Base-by-base conservation (phyloP, 768 basidiomycete genomes). In the Holtermannia corniformis region DNA sequence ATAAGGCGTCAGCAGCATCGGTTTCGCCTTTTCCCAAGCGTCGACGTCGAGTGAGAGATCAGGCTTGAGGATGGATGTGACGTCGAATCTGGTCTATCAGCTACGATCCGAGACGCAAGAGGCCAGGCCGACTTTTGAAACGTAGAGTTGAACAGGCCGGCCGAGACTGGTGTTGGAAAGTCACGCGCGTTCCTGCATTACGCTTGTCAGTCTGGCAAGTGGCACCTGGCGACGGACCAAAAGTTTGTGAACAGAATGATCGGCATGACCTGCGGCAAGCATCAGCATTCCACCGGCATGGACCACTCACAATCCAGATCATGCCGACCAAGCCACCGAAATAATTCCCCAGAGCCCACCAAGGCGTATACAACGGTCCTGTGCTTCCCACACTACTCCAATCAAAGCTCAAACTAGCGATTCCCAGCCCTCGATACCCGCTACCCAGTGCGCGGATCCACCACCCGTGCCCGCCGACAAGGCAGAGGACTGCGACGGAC, bases 341-440 rank as follows among this genome's bases (percentile, higher is more conserved):
- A 44, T 65, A 74, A 44, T 72, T 72, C 5, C 61, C 59, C 28
- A 70, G 51, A 2, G 71, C 71, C 67, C 68, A 72, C 49, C 59
- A 68, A 13, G 73, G 71, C 5, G 73, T 74, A 50, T 68, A 74
- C 5, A 74, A 56, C 22, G 71, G 68, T 5, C 70, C 71, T 4
- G 59, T 59, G 40, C 45, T 50, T 10, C 73, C 73, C 4, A 72
- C 59, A 14, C 61, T 61, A 22, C 63, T 61, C 73, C 73, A 74
- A 47, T 74, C 73, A 21, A 74, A 64, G 37, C 63, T 66, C 52
- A 72, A 67, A 49, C 70, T 62, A 23, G 63, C 51, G 37, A 69
- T 58, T 4, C 73, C 73, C 5, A 72, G 42, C 2, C 73, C 73
- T 3, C 60, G 54, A 51, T 72, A 74, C 5, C 65, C 73, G 22